Evolutionary conservation across 371 early-diverging fungal genomes (phyloP).

Genomic region (Mucor velutinosus): DNA sequence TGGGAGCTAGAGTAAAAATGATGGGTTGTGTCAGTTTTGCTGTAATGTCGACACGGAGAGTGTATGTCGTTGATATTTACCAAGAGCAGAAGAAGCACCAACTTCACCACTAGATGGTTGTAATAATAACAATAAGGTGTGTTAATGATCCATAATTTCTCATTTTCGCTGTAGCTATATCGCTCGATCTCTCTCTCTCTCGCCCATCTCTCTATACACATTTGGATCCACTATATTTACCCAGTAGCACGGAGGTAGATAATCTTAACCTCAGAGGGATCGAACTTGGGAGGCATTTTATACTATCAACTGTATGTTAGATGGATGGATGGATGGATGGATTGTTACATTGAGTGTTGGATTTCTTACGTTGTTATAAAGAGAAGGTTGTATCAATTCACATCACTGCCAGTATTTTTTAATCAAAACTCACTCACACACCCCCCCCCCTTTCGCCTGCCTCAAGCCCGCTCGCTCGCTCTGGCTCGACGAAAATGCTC

Average conservation of each 20-base stretch:
- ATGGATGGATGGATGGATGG: conserved; percentile 10
- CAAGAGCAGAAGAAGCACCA: conserved; percentile 96
- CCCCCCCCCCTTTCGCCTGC: neutral
- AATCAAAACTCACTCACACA: neutral
- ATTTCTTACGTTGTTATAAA: conserved; percentile 26
- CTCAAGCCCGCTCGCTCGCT: neutral
- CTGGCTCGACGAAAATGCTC: neutral
- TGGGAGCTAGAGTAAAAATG: conserved; percentile 79
- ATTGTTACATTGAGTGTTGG: conserved; percentile 4
- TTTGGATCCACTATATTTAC: conserved; percentile 16
- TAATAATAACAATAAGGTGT: no score
- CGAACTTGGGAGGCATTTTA: conserved; percentile 72
- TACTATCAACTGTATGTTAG: neutral
- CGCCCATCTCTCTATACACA: no score
- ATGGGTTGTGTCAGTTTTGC: no score
- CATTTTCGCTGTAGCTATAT: no score
- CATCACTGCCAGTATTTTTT: neutral
- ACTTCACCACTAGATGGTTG: conserved; percentile 97
- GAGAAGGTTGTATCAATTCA: conserved; percentile 17
- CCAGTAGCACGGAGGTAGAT: conserved; percentile 95
- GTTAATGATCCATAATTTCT: no score
- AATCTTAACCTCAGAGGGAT: conserved; percentile 46
- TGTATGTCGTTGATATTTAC: no score
- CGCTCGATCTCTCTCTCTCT: no score
- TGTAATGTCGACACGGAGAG: no score